phyloP scores from a whole-genome alignment of 306 rosid species.

The Lithocarpus polystachyus region DNA sequence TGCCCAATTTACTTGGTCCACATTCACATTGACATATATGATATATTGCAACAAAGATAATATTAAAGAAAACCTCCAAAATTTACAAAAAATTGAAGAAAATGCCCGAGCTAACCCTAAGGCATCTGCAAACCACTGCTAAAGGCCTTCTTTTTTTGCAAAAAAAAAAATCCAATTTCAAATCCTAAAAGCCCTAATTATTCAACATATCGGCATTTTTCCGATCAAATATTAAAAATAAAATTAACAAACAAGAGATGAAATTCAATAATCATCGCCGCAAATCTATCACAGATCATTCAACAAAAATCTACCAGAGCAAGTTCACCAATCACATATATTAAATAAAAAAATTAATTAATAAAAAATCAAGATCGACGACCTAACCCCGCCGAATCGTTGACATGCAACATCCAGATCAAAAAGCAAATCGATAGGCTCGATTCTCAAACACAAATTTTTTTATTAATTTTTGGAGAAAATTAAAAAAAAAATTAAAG shows the following conservation, averaged over 20 bases:
- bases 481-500: not conserved
- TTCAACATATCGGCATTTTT: not conserved
- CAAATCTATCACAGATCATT: constrained; percentile 28
- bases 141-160: not conserved
- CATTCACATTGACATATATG: not conserved
- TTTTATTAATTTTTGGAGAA: not conserved
- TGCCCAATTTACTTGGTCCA: not conserved
- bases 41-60: not conserved
- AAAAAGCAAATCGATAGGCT: not conserved
- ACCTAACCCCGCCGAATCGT: constrained; percentile 26
- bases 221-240: not conserved
- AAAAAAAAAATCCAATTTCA: not conserved
- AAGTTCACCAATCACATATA: not conserved
- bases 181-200: constrained; percentile 20
- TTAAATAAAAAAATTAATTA: not conserved
- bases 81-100: constrained; percentile 13
- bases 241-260: not conserved
- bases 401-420: not conserved
- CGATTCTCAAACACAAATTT: not conserved
- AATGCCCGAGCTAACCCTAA: constrained; percentile 3
- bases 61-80: not conserved
- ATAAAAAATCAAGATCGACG: constrained; percentile 14
- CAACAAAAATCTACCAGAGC: constrained; percentile 10
- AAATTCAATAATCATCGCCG: constrained; percentile 10
- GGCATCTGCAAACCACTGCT: not conserved